Conservation (phyloP, 768 basidiomycete species). For the Plicaturopsis crispa region DNA sequence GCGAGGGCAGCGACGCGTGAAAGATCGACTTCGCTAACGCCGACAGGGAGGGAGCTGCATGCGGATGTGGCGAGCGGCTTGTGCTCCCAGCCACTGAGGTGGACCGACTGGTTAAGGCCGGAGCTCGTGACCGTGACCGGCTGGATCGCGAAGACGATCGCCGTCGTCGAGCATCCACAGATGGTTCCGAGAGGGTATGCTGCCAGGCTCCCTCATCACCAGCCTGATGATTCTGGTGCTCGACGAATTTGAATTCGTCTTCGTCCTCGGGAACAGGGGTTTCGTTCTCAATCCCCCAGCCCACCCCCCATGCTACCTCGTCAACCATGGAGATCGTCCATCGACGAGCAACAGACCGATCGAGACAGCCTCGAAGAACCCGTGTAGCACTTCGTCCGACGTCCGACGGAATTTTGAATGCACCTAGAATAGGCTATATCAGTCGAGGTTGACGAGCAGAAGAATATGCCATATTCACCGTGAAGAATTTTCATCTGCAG, state of each 20-base stretch:
- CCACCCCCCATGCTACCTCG: slow-evolving; percentile 74
- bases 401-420: slow-evolving; percentile 47
- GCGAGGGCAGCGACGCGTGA: no score
- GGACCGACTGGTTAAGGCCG: slow-evolving; percentile 30
- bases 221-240: slow-evolving; percentile 20
- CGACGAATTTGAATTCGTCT: slow-evolving; percentile 14
- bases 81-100: slow-evolving; percentile 27
- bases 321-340: slow-evolving; percentile 83
- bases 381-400: slow-evolving; percentile 57
- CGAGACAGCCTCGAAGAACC: slow-evolving; percentile 76
- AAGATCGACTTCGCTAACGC: slow-evolving; percentile 4
- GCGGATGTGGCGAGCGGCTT: slow-evolving; percentile 20
- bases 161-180: slow-evolving; percentile 28
- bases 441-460: slow-evolving; percentile 4
- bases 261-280: slow-evolving; percentile 17
- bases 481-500: slow-evolving; percentile 87
- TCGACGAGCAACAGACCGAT: slow-evolving; percentile 48
- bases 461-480: slow-evolving; percentile 38
- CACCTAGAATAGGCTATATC: slow-evolving; percentile 34
- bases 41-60: slow-evolving; percentile 16
- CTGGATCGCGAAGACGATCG: slow-evolving; percentile 32
- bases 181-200: slow-evolving; percentile 14
- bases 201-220: slow-evolving; percentile 5
- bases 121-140: slow-evolving; percentile 45
- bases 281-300: slow-evolving; percentile 48